Evolutionary conservation across 176 grass and related monocot genomes (phyloP).

Genomic region (Raddia distichophylla): DNA sequence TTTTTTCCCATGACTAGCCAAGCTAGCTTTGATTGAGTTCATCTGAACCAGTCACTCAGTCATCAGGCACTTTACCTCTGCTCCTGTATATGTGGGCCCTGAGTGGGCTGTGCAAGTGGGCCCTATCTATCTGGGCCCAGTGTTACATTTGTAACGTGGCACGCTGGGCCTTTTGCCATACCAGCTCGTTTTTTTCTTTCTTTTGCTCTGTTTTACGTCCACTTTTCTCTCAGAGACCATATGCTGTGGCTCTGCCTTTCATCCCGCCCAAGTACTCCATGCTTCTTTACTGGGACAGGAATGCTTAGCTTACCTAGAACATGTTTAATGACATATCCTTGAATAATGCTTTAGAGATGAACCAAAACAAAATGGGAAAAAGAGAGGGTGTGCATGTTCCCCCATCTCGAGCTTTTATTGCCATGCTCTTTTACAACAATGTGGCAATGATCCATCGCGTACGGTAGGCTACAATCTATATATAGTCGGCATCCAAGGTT

Average conservation of each 20-base stretch:
- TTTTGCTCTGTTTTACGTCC: neutral
- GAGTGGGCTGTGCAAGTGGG: neutral
- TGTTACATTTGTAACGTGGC: neutral
- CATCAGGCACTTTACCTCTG: neutral
- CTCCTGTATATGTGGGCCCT: neutral
- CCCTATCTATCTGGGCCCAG: neutral
- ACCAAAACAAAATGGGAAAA: too few relatives aligned
- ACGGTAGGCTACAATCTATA: too few relatives aligned
- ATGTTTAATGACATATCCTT: too few relatives aligned
- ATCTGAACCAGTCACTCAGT: neutral
- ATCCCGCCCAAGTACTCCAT: neutral
- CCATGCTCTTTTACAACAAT: too few relatives aligned
- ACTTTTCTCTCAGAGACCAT: neutral
- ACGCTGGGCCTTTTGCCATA: constrained; percentile 6
- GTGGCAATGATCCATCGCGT: too few relatives aligned
- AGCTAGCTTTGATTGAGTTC: neutral
- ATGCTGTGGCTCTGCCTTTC: neutral
- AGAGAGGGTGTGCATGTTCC: too few relatives aligned
- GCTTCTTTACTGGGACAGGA: neutral
- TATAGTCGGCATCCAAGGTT: too few relatives aligned
- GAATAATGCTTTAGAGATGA: too few relatives aligned
- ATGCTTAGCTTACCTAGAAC: neutral
- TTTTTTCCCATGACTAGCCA: too few relatives aligned
- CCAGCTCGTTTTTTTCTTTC: neutral
- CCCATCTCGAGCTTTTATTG: too few relatives aligned